Evolutionary conservation across 257 asterid genomes (phyloP).

Genomic region (Solanum megistacrolobum): DNA sequence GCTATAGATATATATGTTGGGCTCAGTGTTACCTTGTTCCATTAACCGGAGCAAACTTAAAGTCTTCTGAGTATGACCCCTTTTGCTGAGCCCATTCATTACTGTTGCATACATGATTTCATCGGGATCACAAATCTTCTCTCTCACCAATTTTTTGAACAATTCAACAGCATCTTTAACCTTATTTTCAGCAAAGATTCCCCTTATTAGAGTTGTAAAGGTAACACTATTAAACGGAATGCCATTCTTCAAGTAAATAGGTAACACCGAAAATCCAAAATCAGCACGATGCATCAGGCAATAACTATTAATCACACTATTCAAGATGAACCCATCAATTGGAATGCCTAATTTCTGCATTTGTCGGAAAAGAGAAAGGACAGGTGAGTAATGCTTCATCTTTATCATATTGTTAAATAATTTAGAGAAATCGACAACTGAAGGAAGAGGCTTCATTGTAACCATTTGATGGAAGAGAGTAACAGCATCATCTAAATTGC

Average conservation of each 20-base stretch:
- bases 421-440: background rate
- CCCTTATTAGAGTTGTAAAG: background rate
- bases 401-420: background rate
- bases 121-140: background rate
- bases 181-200: background rate
- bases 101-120: background rate
- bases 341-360: background rate
- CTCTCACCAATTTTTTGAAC: background rate
- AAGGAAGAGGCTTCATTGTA: background rate
- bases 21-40: background rate
- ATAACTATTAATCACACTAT: background rate
- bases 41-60: background rate
- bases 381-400: background rate
- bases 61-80: background rate
- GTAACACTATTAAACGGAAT: rapidly evolving
- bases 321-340: background rate
- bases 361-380: background rate
- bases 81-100: background rate
- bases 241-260: background rate
- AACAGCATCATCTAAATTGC: background rate
- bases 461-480: background rate
- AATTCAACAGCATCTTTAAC: background rate
- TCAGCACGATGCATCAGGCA: background rate
- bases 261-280: background rate
- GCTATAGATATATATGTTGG: rapidly evolving